Percentiles rank a stretch among this genome's conserved stretches.
phyloP scores from a whole-genome alignment of 345 rosid genomes.

The Dipteronia sinensis region DNA sequence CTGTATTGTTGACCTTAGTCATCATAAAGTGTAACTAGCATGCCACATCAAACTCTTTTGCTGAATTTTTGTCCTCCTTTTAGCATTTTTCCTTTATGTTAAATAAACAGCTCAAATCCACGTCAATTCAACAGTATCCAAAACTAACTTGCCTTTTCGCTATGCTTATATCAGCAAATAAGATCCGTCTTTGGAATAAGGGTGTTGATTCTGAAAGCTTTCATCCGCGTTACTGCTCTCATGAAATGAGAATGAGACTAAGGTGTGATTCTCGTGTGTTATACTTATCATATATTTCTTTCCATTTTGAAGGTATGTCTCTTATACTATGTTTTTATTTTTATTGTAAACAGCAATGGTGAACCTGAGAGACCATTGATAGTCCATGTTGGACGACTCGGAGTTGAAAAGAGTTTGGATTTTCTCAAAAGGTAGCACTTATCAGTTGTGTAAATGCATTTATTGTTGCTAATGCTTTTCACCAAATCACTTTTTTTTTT shows the following conservation, averaged over 20 bases:
- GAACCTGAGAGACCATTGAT: slow-evolving; percentile 91
- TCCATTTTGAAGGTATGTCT: slow-evolving; percentile 1
- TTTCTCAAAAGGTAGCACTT: slow-evolving; percentile 73
- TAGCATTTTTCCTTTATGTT: background rate
- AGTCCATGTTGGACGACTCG: slow-evolving; percentile 92
- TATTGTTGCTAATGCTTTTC: background rate
- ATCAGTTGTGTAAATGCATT: background rate
- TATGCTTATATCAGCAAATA: slow-evolving; percentile 60
- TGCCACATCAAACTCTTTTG: background rate
- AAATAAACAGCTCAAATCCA: background rate
- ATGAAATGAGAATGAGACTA: slow-evolving; percentile 82
- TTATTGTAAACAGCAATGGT: slow-evolving; percentile 58
- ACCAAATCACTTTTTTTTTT: background rate
- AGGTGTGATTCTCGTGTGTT: slow-evolving; percentile 44
- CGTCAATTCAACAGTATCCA: background rate
- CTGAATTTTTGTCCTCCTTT: background rate
- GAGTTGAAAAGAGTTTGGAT: slow-evolving; percentile 97
- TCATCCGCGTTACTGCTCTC: slow-evolving; percentile 73
- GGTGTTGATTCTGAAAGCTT: slow-evolving; percentile 97
- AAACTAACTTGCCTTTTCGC: slow-evolving; percentile 21
- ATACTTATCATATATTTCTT: slow-evolving; percentile 1
- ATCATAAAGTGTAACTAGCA: background rate
- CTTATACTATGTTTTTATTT: slow-evolving; percentile 13
- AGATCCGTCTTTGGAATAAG: slow-evolving; percentile 96
- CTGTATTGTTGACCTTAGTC: background rate